Percentiles rank a stretch among this genome's conserved stretches.
Evolutionary conservation across 805 yeast genomes (phyloP).

Genomic region (Metschnikowia chrysomelidarum): DNA sequence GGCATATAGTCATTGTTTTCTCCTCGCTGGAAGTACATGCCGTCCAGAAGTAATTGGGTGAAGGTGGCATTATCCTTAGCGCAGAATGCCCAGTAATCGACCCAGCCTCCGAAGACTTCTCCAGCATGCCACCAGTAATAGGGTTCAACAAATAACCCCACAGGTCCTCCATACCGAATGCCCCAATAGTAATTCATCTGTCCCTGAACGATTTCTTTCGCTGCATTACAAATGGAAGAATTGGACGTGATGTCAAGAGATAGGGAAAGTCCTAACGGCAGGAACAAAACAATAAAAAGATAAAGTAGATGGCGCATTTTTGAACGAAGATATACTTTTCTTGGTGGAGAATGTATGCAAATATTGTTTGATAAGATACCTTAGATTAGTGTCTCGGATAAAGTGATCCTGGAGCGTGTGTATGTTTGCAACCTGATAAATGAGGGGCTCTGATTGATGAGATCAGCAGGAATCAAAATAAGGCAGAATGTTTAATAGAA

Average conservation of each 20-base stretch:
- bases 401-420: too few relatives aligned
- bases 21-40: constrained; percentile 46
- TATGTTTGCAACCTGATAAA: too few relatives aligned
- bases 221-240: constrained; percentile 43
- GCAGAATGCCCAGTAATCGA: constrained; percentile 41
- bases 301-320: too few relatives aligned
- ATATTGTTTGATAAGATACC: too few relatives aligned
- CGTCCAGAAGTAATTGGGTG: constrained; percentile 30
- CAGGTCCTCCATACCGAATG: constrained; percentile 39
- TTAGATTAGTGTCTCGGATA: too few relatives aligned
- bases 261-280: too few relatives aligned
- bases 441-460: too few relatives aligned
- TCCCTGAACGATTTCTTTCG: constrained; percentile 34
- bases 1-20: constrained; percentile 41
- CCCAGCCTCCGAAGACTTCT: constrained; percentile 48
- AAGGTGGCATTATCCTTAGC: constrained; percentile 32
- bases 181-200: constrained; percentile 48
- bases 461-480: too few relatives aligned
- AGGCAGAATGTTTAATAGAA: too few relatives aligned
- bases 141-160: constrained; percentile 45
- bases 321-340: too few relatives aligned
- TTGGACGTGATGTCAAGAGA: constrained; percentile 36
- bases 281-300: too few relatives aligned
- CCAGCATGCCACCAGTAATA: constrained; percentile 57
- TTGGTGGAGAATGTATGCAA: too few relatives aligned